Conservation (phyloP, 331 rosid species). For the Acacia pycnantha region DNA sequence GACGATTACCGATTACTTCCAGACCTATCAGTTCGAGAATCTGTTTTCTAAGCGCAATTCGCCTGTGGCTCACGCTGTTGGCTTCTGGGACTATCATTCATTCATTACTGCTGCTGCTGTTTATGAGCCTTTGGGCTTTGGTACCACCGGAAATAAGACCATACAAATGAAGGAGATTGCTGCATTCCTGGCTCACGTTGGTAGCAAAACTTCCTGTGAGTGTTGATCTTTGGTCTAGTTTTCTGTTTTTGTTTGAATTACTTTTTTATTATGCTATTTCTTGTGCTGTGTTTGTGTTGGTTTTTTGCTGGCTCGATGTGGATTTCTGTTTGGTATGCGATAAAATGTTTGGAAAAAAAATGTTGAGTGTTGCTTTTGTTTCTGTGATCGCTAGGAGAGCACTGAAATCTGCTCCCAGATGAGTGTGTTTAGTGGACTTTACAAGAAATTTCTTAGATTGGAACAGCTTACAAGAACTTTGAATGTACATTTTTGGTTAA, state of each 20-base stretch:
- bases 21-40: slow-evolving; percentile 81
- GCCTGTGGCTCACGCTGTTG: slow-evolving; percentile 81
- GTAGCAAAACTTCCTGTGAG: slow-evolving; percentile 84
- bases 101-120: slow-evolving; percentile 65
- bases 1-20: slow-evolving; percentile 66
- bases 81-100: slow-evolving; percentile 80
- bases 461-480: neutral
- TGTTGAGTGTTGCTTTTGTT: neutral
- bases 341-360: neutral
- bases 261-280: neutral
- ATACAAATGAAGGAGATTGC: slow-evolving; percentile 85
- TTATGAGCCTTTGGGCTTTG: slow-evolving; percentile 73
- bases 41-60: slow-evolving; percentile 68
- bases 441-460: neutral
- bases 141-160: slow-evolving; percentile 78
- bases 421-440: neutral
- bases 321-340: neutral
- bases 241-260: neutral
- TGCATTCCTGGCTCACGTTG: slow-evolving; percentile 86
- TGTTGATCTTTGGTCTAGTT: neutral
- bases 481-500: neutral
- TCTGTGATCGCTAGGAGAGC: neutral
- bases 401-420: neutral
- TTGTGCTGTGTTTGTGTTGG: neutral
- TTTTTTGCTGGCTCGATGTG: neutral